Evolutionary conservation across 768 basidiomycete species (phyloP), one percentile per base, ranked within the genome.

Genomic region (Scleroderma bovista): DNA sequence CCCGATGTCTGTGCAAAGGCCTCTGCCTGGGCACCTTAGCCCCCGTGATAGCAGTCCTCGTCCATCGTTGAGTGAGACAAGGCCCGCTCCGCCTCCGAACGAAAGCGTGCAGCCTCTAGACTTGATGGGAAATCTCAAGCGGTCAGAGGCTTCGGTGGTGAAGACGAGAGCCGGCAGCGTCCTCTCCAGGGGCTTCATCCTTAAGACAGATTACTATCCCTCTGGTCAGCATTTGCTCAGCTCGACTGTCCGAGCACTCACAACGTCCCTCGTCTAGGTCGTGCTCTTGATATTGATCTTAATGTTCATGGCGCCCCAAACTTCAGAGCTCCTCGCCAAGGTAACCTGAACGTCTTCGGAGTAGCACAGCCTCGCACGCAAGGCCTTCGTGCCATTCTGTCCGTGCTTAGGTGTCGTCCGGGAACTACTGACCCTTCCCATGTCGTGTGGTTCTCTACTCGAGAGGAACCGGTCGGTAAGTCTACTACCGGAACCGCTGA

Each of bases 241-340:
- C 16, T 8, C 40, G 48, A 6, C 22, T 19, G 32, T 32, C 37
- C 37, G n/a, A 33, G 31, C 17, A 43, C 44, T 59, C 44, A 54
- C n/a, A 38, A 48, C 31, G 23, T 42, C 32, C 23, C 34, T 26
- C 32, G 26, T 13, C 44, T 52, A 92, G 90, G 90, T 38, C 81
- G 93, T 55, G 93, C 93, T 3, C 73, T 93, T 38, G 90, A 95
- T 63, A 78, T 98, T 2, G 92, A 95, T 60, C 75, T 97, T 23
- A 91, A 88, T 51, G 76, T 99, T 9, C 86, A 93, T 61, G 95
- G 96, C 31, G 95, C 95, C 16, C 93, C 95, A 3, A 97, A 98
- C 69, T 97, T 98, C 63, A 76, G 96, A 56, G 83, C 88, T 12
- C 87, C 93, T 9, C 76, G 82, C 45, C 77, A 83, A 43, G 84